phyloP scores from a whole-genome alignment of 2,329 filamentous ascomycete genomes.

The Aspergillus tanneri region DNA sequence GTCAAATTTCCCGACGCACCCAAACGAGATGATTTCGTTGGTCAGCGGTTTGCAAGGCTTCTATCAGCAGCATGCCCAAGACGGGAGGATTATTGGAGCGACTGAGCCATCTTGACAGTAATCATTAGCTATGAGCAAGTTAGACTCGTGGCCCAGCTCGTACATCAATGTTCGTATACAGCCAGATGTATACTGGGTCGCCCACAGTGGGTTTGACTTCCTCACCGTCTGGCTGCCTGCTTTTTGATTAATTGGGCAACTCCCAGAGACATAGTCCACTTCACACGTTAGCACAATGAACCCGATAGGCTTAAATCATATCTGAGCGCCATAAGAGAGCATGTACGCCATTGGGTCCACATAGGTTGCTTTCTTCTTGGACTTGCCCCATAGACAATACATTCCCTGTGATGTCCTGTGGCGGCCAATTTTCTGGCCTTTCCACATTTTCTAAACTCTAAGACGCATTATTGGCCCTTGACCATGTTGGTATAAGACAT shows the following conservation, averaged over 20 bases:
- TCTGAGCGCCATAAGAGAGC: background rate
- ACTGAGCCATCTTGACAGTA: background rate
- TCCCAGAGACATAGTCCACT: background rate
- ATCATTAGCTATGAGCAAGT: background rate
- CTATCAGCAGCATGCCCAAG: background rate
- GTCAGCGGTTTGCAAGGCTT: background rate
- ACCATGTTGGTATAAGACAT: slow-evolving; percentile 1
- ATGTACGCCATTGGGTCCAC: background rate
- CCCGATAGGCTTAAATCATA: background rate
- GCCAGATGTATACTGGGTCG: background rate
- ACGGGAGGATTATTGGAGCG: background rate
- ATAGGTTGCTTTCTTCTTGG: slow-evolving; percentile 6
- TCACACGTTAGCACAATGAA: slow-evolving; percentile 5
- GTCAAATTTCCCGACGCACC: background rate
- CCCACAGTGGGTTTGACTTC: background rate
- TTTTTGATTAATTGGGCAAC: background rate
- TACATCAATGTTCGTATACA: background rate
- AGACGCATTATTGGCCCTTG: slow-evolving; percentile 9
- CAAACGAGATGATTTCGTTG: background rate
- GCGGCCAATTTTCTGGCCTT: slow-evolving; percentile 1
- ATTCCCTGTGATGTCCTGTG: background rate
- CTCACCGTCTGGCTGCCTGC: background rate
- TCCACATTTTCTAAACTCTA: background rate
- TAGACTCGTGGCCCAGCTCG: slow-evolving; percentile 7
- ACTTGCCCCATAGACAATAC: slow-evolving; percentile 11